Evolutionary conservation across 352 stramenopile genomes (phyloP).

Genomic region (Pythium coloratum): DNA sequence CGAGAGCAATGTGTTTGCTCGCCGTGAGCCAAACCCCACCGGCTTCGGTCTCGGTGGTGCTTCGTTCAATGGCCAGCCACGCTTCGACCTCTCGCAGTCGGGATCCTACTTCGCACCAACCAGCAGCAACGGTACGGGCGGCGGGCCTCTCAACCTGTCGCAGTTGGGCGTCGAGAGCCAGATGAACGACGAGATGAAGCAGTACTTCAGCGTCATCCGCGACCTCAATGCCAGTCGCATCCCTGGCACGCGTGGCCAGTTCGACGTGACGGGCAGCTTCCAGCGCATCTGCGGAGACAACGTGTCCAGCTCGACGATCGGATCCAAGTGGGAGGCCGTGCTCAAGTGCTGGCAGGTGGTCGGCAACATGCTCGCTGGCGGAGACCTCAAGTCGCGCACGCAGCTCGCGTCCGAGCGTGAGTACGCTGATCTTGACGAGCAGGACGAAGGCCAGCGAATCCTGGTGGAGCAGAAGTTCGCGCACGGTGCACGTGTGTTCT

Average conservation of each 20-base stretch:
- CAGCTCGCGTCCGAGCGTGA: constrained; percentile 57
- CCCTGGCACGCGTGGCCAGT: constrained; percentile 69
- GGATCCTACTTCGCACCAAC: constrained; percentile 26
- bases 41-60: constrained; percentile 51
- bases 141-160: constrained; percentile 49
- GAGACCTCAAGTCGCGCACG: constrained; percentile 44
- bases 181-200: constrained; percentile 85
- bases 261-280: constrained; percentile 62
- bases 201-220: constrained; percentile 69
- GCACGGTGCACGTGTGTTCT: constrained; percentile 66
- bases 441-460: constrained; percentile 37
- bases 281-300: constrained; percentile 51
- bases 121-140: constrained; percentile 26
- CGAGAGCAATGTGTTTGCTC: constrained; percentile 47
- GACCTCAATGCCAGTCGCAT: constrained; percentile 73
- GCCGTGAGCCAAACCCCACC: constrained; percentile 32
- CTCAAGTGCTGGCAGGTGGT: constrained; percentile 86
- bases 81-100: constrained; percentile 46
- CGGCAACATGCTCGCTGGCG: constrained; percentile 57
- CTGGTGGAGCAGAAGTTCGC: constrained; percentile 59
- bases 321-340: constrained; percentile 72
- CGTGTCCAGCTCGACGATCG: constrained; percentile 53
- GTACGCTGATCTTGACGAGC: constrained; percentile 37
- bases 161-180: constrained; percentile 62
- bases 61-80: constrained; percentile 50